Evolutionary conservation across 1,284 basidiomycete genomes (phyloP).

Genomic region (Apiotrichum gamsii): DNA sequence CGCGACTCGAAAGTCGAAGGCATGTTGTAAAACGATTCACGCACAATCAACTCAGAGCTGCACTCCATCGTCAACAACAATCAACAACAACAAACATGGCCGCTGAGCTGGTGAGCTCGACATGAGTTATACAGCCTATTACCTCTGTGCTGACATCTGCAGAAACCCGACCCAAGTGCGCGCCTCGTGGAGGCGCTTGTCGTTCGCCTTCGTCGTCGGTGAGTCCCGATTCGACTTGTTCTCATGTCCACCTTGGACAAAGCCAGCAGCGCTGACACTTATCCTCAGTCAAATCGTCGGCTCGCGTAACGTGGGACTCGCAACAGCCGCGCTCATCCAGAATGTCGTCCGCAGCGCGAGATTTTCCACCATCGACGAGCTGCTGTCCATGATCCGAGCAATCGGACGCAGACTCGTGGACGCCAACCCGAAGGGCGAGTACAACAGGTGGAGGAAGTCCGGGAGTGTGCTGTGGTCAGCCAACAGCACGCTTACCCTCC

Average conservation of each 20-base stretch:
- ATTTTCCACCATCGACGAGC: constrained; percentile 79
- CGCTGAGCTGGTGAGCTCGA: background rate
- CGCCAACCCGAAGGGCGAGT: constrained; percentile 83
- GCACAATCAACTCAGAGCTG: too few species aligned
- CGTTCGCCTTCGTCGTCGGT: constrained; percentile 62
- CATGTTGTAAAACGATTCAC: too few species aligned
- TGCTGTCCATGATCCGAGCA: constrained; percentile 70
- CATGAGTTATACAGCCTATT: too few species aligned
- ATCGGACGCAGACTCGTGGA: constrained; percentile 75
- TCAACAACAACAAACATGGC: background rate
- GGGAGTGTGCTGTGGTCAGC: background rate
- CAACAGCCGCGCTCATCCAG: constrained; percentile 78
- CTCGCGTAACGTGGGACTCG: constrained; percentile 77
- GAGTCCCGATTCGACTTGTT: constrained; percentile 24
- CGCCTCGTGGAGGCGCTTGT: constrained; percentile 61
- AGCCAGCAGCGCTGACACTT: background rate
- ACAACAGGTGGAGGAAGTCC: too few species aligned
- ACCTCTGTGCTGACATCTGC: background rate
- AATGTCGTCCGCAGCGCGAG: constrained; percentile 81
- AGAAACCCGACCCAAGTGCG: constrained; percentile 24
- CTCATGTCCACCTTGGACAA: background rate
- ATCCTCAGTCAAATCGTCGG: constrained; percentile 68
- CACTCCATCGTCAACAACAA: too few species aligned
- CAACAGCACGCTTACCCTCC: too few species aligned
- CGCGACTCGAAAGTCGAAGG: too few species aligned